A percentile compares a stretch with the other conserved stretches of the same genome.
Conservation (phyloP, 495 filamentous ascomycete genomes). For the Sabuloglossum arenarium region DNA sequence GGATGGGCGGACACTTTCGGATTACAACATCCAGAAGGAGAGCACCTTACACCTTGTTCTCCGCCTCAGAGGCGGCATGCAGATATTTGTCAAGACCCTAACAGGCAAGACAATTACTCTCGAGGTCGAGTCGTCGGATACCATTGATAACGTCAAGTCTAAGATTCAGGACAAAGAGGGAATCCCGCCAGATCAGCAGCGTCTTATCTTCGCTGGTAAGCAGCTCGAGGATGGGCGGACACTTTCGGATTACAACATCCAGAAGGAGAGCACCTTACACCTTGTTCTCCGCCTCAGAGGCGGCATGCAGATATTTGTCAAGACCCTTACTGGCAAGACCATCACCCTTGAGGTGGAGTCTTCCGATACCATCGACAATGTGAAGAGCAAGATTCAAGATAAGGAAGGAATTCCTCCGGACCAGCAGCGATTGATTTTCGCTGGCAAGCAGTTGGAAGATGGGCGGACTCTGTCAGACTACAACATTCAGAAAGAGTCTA, state of each 20-base stretch:
- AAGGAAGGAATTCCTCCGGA: conserved; percentile 84
- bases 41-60: conserved; percentile 94
- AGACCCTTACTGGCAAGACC: conserved; percentile 88
- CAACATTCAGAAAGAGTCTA: conserved; percentile 89
- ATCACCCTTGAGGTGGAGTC: conserved; percentile 81
- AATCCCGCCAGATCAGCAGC: conserved; percentile 76
- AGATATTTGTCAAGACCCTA: conserved; percentile 86
- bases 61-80: conserved; percentile 92
- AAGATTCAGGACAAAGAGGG: conserved; percentile 93
- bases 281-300: conserved; percentile 76
- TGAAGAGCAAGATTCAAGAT: conserved; percentile 83
- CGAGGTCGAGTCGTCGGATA: conserved; percentile 76
- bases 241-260: conserved; percentile 80
- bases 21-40: conserved; percentile 99
- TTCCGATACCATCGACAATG: conserved; percentile 83
- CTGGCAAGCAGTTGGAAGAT: conserved; percentile 80
- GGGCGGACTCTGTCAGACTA: conserved; percentile 69
- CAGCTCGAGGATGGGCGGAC: conserved; percentile 75
- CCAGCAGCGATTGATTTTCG: conserved; percentile 78
- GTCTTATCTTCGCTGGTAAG: conserved; percentile 81
- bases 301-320: conserved; percentile 87
- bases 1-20: conserved; percentile 76
- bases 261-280: conserved; percentile 81
- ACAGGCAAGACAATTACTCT: conserved; percentile 87
- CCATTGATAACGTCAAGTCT: conserved; percentile 80